Conservation (phyloP, 306 rosid species). For the Arachis hypogaea region DNA sequence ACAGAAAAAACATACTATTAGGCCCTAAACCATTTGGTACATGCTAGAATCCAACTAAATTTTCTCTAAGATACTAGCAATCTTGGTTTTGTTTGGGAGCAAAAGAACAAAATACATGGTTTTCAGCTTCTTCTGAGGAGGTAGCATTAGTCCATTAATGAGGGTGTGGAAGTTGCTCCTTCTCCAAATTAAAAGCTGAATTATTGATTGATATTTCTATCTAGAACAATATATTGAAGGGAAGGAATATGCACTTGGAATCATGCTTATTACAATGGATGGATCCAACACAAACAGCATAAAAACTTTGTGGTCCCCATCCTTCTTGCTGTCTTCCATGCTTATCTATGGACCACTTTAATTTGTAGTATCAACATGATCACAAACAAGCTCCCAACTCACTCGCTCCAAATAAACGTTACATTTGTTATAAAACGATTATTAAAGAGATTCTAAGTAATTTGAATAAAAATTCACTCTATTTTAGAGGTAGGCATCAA, state of each 20-base stretch:
- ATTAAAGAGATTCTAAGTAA: too few relatives aligned
- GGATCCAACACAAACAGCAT: too few relatives aligned
- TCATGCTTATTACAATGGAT: not conserved
- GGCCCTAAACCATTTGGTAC: not conserved
- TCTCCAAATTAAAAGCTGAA: slow-evolving; percentile 11
- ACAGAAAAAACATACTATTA: not conserved
- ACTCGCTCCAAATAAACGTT: too few relatives aligned
- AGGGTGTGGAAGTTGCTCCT: too few relatives aligned
- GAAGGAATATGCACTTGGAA: slow-evolving; percentile 52
- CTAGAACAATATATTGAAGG: slow-evolving; percentile 15
- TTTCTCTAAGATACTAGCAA: not conserved
- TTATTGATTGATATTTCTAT: slow-evolving; percentile 32
- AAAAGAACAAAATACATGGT: not conserved
- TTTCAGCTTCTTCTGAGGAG: not conserved
- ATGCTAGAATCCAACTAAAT: not conserved
- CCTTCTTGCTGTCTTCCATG: slow-evolving; percentile 1
- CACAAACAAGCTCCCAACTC: too few relatives aligned
- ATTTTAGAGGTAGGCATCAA: too few relatives aligned
- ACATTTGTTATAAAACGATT: too few relatives aligned
- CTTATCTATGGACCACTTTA: slow-evolving; percentile 20
- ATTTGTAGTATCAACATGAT: too few relatives aligned
- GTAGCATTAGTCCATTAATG: too few relatives aligned
- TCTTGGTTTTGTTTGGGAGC: not conserved
- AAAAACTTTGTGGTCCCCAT: slow-evolving; percentile 43
- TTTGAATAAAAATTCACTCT: too few relatives aligned